Percentiles rank a stretch among this genome's conserved stretches.
Evolutionary conservation across 1,284 basidiomycete species (phyloP).

Genomic region (Boletus coffeatus): DNA sequence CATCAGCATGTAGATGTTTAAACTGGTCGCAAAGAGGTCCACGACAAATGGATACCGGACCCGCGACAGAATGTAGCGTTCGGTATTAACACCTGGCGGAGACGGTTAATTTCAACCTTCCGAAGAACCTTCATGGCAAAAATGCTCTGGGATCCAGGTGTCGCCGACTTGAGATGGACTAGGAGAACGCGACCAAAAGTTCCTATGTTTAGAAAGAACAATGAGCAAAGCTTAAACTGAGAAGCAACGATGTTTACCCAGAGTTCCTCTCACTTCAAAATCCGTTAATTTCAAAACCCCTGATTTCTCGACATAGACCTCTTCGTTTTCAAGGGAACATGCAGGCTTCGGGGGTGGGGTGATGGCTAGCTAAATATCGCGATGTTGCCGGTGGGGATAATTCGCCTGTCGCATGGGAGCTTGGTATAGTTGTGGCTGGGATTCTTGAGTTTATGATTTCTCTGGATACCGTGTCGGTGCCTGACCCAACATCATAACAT

Average conservation of each 20-base stretch:
- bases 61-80: constrained; percentile 90
- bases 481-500: constrained; percentile 28
- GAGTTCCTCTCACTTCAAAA: constrained; percentile 74
- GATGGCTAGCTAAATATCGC: constrained; percentile 16
- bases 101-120: constrained; percentile 90
- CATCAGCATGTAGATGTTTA: constrained; percentile 99
- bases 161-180: constrained; percentile 57
- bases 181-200: constrained; percentile 92
- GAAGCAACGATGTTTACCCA: constrained; percentile 43
- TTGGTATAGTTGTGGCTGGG: constrained; percentile 6
- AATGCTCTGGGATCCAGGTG: constrained; percentile 50
- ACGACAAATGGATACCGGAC: constrained; percentile 80
- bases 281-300: constrained; percentile 63
- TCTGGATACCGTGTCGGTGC: constrained; percentile 27
- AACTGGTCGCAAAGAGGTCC: constrained; percentile 86
- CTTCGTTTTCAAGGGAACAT: constrained; percentile 62
- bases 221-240: constrained; percentile 5
- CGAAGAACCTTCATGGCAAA: constrained; percentile 93
- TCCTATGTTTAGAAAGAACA: constrained; percentile 66
- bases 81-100: constrained; percentile 99
- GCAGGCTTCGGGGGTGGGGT: constrained; percentile 39
- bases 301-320: constrained; percentile 50
- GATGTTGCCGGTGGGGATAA: constrained; percentile 12
- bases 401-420: constrained; percentile 8
- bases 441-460: constrained; percentile 11